Evolutionary conservation across 495 filamentous ascomycete species (phyloP), one percentile per base, ranked within the genome.

Genomic region (Friedmanniomyces simplex): DNA sequence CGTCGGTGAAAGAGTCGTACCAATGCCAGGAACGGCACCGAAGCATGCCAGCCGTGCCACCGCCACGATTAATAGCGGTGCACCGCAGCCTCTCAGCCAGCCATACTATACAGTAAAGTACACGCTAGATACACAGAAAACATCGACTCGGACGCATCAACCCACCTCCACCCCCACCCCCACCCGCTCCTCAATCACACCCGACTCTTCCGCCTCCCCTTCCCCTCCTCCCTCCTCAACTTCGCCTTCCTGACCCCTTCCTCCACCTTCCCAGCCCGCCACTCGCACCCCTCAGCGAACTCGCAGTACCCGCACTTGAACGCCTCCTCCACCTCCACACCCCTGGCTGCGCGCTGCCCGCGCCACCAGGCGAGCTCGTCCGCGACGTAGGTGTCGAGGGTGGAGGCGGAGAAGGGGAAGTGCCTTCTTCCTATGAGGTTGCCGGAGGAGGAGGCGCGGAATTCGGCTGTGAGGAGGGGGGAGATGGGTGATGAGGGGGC

Each of bases 281-380:
- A 85, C 26, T 67, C 68, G 55, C 82, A 85, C 10, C 77, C 78
- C 20, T 83, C 81, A 22, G 69, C 73, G 60, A 85, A 85, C 50
- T 83, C 80, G 53, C 82, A 85, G 24, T 74, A 70, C 13, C 79
- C 73, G 67, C 93, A 98, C 71, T 98, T 98, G 76, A 84, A 95
- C 0, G 88, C 87, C 58, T 97, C 94, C 69, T 90, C 83, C 13
- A 94, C 76, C n/a, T 77, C 72, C 8, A 97, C 94, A 11, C 93
- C 93, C n/a, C 78, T 73, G 0, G 90, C 81, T 55, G 76, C 72
- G 18, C 91, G 70, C 66, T 89, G 77, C 3, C 94, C 93, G 42
- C 77, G 80, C 93, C 93, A 97, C 89, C 88, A 97, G 25, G 74
- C 67, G 78, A 97, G 79, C 66, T 85, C 82, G 22, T 83, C 74